These are phyloP conservation scores for Neopestalotiopsis clavispora DNA, from an alignment of 2,329 filamentous ascomycete genomes.

Conservation along the genomic window DNA sequence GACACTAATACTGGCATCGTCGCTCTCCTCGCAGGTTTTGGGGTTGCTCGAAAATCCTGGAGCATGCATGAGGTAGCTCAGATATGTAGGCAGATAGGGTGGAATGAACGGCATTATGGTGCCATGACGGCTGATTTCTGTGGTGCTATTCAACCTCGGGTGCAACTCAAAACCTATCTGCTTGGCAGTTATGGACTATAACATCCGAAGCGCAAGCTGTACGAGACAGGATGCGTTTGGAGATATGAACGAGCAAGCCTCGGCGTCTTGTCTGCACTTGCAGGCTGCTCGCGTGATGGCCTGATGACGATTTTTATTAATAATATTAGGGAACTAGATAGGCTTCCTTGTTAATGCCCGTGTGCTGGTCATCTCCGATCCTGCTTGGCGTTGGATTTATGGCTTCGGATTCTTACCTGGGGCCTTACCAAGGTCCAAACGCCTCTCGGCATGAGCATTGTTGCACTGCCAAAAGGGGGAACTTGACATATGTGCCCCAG, in stretches of 20 bases:
- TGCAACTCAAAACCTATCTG: background rate
- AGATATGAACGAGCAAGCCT: background rate
- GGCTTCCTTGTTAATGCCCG: background rate
- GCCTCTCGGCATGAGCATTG: background rate
- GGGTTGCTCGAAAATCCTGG: background rate
- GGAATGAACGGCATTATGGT: background rate
- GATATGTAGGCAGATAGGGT: background rate
- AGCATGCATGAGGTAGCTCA: background rate
- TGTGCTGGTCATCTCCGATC: conserved; percentile 1
- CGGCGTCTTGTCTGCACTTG: background rate
- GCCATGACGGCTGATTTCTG: background rate
- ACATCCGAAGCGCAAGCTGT: background rate
- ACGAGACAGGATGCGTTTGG: background rate
- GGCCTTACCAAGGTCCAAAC: background rate
- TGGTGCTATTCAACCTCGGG: background rate
- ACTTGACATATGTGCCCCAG: too few species aligned
- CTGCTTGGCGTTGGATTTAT: background rate
- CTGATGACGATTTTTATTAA: background rate
- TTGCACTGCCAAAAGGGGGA: background rate
- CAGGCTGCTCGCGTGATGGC: background rate
- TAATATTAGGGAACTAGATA: background rate
- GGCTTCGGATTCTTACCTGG: background rate
- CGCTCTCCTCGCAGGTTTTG: background rate
- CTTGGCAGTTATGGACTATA: background rate
- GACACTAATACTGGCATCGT: background rate